These are phyloP conservation scores for Aspergillus heteromorphus DNA, from an alignment of 495 filamentous ascomycete genomes.

Conservation along the genomic window DNA sequence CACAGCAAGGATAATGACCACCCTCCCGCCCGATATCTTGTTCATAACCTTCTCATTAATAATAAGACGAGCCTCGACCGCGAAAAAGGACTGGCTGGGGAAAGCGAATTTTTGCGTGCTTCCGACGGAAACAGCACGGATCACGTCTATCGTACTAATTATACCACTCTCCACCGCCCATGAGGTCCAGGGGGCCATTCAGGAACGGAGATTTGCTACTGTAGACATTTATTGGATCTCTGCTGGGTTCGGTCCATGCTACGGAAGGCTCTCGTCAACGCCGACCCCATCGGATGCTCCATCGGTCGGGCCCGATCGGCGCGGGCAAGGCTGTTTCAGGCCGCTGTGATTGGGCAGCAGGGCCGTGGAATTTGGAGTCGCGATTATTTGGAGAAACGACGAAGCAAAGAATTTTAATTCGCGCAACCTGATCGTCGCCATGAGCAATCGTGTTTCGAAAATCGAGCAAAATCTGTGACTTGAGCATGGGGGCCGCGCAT, in stretches of 20 bases:
- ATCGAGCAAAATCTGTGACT: background rate
- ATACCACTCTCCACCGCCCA: background rate
- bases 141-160: background rate
- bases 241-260: background rate
- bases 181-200: background rate
- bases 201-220: background rate
- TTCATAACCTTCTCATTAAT: background rate
- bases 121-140: constrained; percentile 1
- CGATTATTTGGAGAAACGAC: constrained; percentile 6
- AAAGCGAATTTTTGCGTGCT: background rate
- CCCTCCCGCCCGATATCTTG: background rate
- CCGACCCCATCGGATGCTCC: constrained; percentile 12
- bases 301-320: constrained; percentile 17
- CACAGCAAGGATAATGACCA: background rate
- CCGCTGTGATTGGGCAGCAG: constrained; percentile 2
- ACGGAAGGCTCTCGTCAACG: background rate
- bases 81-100: background rate
- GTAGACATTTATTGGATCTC: background rate
- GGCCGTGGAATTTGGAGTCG: constrained; percentile 4
- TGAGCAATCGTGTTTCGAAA: background rate
- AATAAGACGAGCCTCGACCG: background rate
- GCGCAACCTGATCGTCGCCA: background rate
- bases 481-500: background rate
- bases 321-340: constrained; percentile 3
- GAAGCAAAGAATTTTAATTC: background rate